These are phyloP conservation scores for Phytophthora fragariaefolia DNA, from an alignment of 352 stramenopile species.

Conservation along the genomic window DNA sequence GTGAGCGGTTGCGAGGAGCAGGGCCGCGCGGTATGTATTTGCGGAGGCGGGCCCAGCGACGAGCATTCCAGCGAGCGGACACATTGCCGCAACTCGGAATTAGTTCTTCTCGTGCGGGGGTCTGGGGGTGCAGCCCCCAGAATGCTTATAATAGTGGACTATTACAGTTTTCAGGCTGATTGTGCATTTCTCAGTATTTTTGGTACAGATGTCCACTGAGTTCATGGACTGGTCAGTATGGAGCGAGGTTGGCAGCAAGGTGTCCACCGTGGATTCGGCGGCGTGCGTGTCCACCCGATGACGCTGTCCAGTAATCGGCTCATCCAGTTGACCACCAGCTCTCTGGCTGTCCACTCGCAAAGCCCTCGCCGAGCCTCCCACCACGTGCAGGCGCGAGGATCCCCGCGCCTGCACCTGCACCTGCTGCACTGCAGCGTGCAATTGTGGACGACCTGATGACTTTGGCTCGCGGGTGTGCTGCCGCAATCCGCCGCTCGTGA, in stretches of 20 bases:
- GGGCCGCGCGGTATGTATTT: too few relatives aligned
- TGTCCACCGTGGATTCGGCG: constrained; percentile 11
- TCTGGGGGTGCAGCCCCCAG: too few relatives aligned
- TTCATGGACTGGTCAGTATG: not conserved
- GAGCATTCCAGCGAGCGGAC: too few relatives aligned
- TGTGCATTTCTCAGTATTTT: too few relatives aligned
- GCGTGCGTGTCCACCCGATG: not conserved
- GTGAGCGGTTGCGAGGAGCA: too few relatives aligned
- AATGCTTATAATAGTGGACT: too few relatives aligned
- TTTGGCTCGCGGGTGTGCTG: not conserved
- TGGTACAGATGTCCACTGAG: too few relatives aligned
- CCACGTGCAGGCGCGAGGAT: not conserved
- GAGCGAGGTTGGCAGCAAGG: not conserved
- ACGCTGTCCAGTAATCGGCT: not conserved
- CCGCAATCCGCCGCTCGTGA: constrained; percentile 30
- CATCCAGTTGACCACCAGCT: not conserved
- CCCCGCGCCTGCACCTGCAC: not conserved
- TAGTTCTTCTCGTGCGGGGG: too few relatives aligned
- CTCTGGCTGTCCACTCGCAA: not conserved
- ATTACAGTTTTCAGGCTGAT: too few relatives aligned
- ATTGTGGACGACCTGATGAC: constrained; percentile 23
- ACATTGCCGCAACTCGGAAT: too few relatives aligned
- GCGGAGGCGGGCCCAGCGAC: too few relatives aligned
- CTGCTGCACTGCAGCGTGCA: not conserved
- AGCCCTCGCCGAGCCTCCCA: not conserved